Evolutionary conservation across 345 rosid genomes (phyloP).

Genomic region (Bruguiera parviflora): DNA sequence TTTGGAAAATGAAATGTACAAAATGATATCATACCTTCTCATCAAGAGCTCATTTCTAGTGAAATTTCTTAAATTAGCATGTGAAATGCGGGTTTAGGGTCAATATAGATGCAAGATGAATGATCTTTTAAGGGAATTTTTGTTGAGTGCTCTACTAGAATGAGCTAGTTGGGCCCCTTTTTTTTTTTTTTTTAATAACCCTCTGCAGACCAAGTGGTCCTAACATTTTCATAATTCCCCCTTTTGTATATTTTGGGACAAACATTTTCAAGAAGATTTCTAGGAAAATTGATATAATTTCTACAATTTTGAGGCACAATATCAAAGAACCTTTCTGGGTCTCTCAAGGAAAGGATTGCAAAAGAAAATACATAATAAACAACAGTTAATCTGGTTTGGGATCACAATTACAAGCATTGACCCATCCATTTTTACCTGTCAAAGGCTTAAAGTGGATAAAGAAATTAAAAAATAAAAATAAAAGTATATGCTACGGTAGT

Average conservation of each 20-base stretch:
- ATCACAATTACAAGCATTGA: neutral
- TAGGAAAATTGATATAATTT: neutral
- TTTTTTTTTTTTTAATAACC: too few species aligned
- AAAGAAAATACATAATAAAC: neutral
- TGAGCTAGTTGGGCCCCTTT: too few species aligned
- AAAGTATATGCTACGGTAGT: neutral
- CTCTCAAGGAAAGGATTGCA: neutral
- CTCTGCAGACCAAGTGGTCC: too few species aligned
- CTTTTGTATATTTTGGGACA: too few species aligned
- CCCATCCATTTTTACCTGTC: neutral
- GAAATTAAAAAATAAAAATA: too few species aligned
- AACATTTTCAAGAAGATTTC: neutral
- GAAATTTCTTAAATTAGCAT: neutral
- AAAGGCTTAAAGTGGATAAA: neutral
- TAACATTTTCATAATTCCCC: too few species aligned
- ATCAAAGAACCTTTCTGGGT: neutral
- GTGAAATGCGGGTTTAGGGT: neutral
- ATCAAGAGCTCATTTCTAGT: neutral
- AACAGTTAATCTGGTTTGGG: neutral
- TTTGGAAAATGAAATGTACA: slow-evolving; percentile 4
- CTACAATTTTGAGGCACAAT: neutral
- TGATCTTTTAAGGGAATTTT: neutral
- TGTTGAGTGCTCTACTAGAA: too few species aligned
- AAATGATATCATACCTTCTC: neutral
- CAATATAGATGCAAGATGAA: neutral